Conservation (phyloP, 805 yeast genomes). For the Metschnikowia picachoensis region DNA sequence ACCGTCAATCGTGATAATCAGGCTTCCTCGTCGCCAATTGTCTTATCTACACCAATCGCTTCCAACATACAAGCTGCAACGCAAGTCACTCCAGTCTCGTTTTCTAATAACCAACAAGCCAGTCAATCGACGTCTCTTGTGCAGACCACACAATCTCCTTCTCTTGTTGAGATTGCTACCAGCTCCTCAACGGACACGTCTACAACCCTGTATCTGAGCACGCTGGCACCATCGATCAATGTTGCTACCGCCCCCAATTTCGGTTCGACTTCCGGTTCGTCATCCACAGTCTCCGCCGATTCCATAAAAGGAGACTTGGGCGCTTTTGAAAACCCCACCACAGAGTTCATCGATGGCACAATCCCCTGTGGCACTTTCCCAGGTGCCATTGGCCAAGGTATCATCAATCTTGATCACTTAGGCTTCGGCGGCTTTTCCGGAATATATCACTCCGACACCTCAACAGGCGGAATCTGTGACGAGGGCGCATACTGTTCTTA, state of each 20-base stretch:
- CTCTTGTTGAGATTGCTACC: slow-evolving; percentile 1
- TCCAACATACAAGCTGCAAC: too few species aligned
- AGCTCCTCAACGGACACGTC: slow-evolving; percentile 21
- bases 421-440: slow-evolving; percentile 86
- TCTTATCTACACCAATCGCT: background rate
- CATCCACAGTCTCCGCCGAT: slow-evolving; percentile 42
- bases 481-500: slow-evolving; percentile 96
- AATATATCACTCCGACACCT: slow-evolving; percentile 54
- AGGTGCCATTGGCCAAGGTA: slow-evolving; percentile 65
- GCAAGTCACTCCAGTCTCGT: too few species aligned
- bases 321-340: slow-evolving; percentile 53
- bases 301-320: slow-evolving; percentile 52
- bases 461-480: slow-evolving; percentile 66
- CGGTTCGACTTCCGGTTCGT: slow-evolving; percentile 23
- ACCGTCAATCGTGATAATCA: slow-evolving; percentile 43
- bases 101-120: background rate
- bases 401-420: slow-evolving; percentile 63
- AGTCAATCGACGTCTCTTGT: background rate
- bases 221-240: slow-evolving; percentile 15
- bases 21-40: slow-evolving; percentile 23
- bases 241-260: slow-evolving; percentile 15
- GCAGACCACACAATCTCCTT: slow-evolving; percentile 3
- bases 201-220: slow-evolving; percentile 15
- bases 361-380: slow-evolving; percentile 69
- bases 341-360: slow-evolving; percentile 68